Evolutionary conservation across 2,329 filamentous ascomycete genomes (phyloP).

Genomic region (Neoscytalidium dimidiatum): DNA sequence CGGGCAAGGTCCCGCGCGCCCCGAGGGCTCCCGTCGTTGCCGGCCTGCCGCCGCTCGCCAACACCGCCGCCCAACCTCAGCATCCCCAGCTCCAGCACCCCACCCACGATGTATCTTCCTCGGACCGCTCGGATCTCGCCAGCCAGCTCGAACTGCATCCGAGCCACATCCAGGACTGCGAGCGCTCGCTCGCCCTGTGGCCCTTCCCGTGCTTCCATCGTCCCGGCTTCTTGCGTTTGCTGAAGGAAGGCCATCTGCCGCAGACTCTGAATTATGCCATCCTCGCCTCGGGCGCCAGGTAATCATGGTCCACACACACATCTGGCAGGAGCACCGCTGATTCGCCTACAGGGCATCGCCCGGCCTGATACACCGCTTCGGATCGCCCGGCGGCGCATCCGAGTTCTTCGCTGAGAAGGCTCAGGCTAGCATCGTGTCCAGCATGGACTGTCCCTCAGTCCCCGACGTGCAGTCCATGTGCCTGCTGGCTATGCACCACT

Average conservation of each 20-base stretch:
- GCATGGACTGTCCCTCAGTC: slow-evolving; percentile 12
- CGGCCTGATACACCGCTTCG: slow-evolving; percentile 12
- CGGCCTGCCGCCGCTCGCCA: neutral
- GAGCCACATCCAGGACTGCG: slow-evolving; percentile 14
- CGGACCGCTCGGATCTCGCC: neutral
- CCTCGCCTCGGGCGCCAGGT: slow-evolving; percentile 6
- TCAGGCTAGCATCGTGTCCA: slow-evolving; percentile 6
- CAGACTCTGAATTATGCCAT: slow-evolving; percentile 15
- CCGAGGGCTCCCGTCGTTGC: slow-evolving; percentile 5
- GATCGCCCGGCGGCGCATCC: slow-evolving; percentile 6
- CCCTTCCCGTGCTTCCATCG: slow-evolving; percentile 17
- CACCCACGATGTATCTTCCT: neutral
- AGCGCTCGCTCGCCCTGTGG: slow-evolving; percentile 11
- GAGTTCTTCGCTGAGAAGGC: slow-evolving; percentile 14
- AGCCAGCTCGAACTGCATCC: slow-evolving; percentile 11
- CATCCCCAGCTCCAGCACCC: neutral
- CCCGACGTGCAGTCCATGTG: slow-evolving; percentile 15
- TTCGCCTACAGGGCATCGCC: neutral
- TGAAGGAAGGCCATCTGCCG: slow-evolving; percentile 9
- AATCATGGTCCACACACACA: neutral
- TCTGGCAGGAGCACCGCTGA: neutral
- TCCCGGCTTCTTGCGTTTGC: slow-evolving; percentile 11
- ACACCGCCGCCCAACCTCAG: neutral
- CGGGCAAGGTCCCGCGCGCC: slow-evolving; percentile 12
- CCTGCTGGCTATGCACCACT: slow-evolving; percentile 9